Evolutionary conservation across 768 basidiomycete species (phyloP), one percentile per base, ranked within the genome.

Genomic region (Amanita fuliginea): DNA sequence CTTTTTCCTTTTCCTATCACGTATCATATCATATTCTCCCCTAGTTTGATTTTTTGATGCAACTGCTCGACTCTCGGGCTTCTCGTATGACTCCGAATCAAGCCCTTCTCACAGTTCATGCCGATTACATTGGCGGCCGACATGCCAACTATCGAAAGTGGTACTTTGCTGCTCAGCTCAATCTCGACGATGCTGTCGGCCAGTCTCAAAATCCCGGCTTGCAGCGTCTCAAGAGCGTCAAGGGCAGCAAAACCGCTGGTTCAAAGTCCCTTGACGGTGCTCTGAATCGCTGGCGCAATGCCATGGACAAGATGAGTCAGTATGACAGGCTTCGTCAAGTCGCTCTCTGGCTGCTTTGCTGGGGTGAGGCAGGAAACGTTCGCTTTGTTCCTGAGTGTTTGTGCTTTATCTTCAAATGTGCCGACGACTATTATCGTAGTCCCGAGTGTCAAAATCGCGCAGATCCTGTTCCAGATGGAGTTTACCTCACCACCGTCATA

Each of bases 321-420:
- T 99, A 99, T 67, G 96, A 99, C 63, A 83, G 94, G 60, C 77
- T 98, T 36, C 85, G 96, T 11, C 96, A 99, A 65, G 80, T 99
- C 54, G 94, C 96, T 2, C 81, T 99, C 36, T 99, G 84, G 64
- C 77, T 99, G 46, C 77, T 99, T 40, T 96, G 93, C 63, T 99
- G 96, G 96, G 96, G 94, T 48, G 96, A 99, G 68, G 96, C 84
- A 0, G 94, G 92, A 47, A 96, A 98, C 60, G 88, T 99, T 44
- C 85, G 96, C 53, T 98, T 98, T 67, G 85, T 91, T 18, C 94
- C 96, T 9, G 96, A 99, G 62, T 90, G 87, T 58, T 69, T 99
- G 42, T 97, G 95, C 73, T 99, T 98, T 77, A 95, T 99, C 62
- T 98, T 98, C 83, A 99, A 99, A 68, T 99, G 96, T 61, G 96